These are phyloP conservation scores for Mallotus japonicus DNA, from an alignment of 441 rosid genomes.

Conservation along the genomic window DNA sequence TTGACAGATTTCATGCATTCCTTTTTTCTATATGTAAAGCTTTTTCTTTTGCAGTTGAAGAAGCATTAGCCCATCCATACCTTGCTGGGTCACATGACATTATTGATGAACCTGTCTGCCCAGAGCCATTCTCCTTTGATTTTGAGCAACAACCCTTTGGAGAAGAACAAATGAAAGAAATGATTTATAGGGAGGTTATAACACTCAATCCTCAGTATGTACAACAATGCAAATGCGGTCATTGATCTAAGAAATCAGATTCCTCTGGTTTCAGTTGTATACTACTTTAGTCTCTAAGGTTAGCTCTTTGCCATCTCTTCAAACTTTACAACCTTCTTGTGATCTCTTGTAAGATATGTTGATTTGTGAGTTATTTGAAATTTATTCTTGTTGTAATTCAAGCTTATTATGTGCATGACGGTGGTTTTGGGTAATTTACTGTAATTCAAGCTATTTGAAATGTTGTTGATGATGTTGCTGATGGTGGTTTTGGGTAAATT, in stretches of 20 bases:
- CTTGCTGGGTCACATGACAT: constrained; percentile 75
- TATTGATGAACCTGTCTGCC: constrained; percentile 85
- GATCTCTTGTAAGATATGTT: constrained; percentile 3
- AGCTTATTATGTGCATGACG: no score
- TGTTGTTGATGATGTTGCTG: no score
- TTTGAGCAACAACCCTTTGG: constrained; percentile 74
- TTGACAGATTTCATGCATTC: background rate
- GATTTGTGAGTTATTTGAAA: background rate
- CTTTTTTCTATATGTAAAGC: constrained; percentile 18
- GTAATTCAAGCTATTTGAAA: no score
- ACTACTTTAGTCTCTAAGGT: constrained; percentile 4
- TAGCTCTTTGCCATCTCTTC: background rate
- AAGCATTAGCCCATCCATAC: constrained; percentile 83
- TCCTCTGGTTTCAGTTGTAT: background rate
- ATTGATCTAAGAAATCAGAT: background rate
- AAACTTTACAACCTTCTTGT: background rate
- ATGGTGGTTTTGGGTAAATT: no score
- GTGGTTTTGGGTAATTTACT: no score
- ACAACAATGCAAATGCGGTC: background rate
- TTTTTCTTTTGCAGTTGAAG: constrained; percentile 66
- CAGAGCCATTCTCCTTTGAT: constrained; percentile 71
- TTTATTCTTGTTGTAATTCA: no score
- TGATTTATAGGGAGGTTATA: constrained; percentile 77
- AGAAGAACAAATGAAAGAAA: constrained; percentile 91
- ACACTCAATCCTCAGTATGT: constrained; percentile 70